Conservation (phyloP, 177 flowering plant species). For the Telopea speciosissima region DNA sequence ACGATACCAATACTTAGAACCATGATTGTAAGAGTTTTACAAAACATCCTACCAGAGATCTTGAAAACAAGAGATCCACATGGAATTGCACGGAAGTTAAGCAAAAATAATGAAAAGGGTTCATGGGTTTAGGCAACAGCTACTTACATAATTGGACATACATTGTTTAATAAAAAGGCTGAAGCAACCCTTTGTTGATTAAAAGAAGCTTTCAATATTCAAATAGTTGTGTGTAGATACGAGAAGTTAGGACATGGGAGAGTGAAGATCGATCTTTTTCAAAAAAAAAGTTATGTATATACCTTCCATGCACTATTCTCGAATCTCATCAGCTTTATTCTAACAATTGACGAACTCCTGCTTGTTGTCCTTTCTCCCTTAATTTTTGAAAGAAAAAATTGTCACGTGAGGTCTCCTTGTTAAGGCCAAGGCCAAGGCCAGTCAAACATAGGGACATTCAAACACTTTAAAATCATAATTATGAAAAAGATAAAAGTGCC, state of each 20-base stretch:
- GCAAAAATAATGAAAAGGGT: too few species aligned
- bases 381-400: background rate
- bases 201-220: too few species aligned
- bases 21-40: too few species aligned
- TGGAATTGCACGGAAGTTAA: too few species aligned
- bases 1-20: too few species aligned
- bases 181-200: too few species aligned
- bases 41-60: too few species aligned
- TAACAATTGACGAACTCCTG: background rate
- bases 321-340: background rate
- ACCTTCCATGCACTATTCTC: background rate
- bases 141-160: background rate
- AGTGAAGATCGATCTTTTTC: background rate
- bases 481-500: background rate
- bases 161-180: background rate
- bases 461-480: background rate
- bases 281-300: too few species aligned
- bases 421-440: background rate
- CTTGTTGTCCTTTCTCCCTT: background rate
- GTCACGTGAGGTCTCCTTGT: background rate
- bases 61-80: too few species aligned
- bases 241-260: background rate
- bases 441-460: background rate
- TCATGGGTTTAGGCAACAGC: background rate
- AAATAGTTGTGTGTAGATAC: too few species aligned